These are phyloP conservation scores for Cenchrus purpureus DNA, from an alignment of 176 grass and related monocot genomes.

Conservation along the genomic window DNA sequence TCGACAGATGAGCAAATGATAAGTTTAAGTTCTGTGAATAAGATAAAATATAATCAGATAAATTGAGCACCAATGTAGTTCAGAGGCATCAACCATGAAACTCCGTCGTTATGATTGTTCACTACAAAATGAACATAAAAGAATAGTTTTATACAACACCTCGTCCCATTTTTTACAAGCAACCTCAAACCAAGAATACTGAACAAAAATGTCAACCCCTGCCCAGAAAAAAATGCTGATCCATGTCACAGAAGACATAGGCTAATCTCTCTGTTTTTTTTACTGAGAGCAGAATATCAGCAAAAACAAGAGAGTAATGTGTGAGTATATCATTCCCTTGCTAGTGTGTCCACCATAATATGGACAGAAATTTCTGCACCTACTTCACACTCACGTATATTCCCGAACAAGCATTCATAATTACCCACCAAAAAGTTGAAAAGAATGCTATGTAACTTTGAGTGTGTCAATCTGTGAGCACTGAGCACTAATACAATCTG, in stretches of 20 bases:
- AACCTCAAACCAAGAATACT: constrained; percentile 30
- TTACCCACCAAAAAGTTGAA: constrained; percentile 39
- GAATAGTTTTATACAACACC: constrained; percentile 41
- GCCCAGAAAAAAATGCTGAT: constrained; percentile 24
- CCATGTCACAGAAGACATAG: constrained; percentile 19
- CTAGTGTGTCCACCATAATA: constrained; percentile 10
- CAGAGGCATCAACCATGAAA: not conserved
- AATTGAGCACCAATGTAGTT: no score
- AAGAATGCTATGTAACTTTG: constrained; percentile 53
- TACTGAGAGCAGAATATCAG: constrained; percentile 18
- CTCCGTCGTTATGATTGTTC: not conserved
- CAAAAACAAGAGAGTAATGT: constrained; percentile 4
- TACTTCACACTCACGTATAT: constrained; percentile 19
- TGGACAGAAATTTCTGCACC: constrained; percentile 13
- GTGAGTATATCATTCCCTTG: constrained; percentile 16
- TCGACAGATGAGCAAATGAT: not conserved
- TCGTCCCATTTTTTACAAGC: constrained; percentile 17
- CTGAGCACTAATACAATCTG: constrained; percentile 42
- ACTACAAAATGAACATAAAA: constrained; percentile 15
- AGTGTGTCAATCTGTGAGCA: constrained; percentile 43
- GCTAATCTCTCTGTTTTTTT: not conserved
- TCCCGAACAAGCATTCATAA: constrained; percentile 6
- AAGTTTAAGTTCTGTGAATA: not conserved
- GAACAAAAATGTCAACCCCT: constrained; percentile 15
- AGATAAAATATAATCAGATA: not conserved